Evolutionary conservation across 257 asterid genomes (phyloP), one percentile per base, ranked within the genome.

Genomic region (Solanum piurae): DNA sequence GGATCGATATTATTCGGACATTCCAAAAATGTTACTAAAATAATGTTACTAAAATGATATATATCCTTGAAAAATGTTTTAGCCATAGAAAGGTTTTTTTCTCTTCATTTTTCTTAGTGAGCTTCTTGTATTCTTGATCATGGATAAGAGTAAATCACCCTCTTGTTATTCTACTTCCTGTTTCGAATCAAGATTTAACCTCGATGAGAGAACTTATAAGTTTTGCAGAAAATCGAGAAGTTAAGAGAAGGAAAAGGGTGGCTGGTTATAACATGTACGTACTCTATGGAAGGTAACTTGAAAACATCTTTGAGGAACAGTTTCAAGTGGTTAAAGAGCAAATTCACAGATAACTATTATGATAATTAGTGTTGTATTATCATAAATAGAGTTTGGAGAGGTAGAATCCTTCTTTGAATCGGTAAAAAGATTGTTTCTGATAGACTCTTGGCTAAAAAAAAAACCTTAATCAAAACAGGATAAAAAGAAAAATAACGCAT

Each of bases 311-410:
- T 96, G 46, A 94, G 96, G 77, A 95, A 89, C 92, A 94, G 97
- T 92, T 92, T 95, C 86, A 96, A 94, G 92, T 96, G 98, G 97
- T 92, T 95, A 94, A 96, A 94, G 93, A 93, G 90, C 92, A 96
- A 94, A 87, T 93, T 96, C 89, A 66, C 91, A 4, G 92, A 92
- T 33, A 91, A 90, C 74, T 91, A 90, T 80, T 90, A 89, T 75
- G 91, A 46, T 46, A 12, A 91, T 62, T 74, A 46, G 80, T 31
- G 23, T 69, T 69, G 46, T 38, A 38, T 38, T 52, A 2, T 52
- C 23, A 5, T 52, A 52, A 52, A 16, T 5, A 18, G 7, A 6
- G 2, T 44, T 44, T 44, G 52, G 18, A 44, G 52, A 44, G 16
- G 18, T 44, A 0, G 52, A 42, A 42, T 11, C 14, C 1, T 12